These are phyloP conservation scores for Thielaviopsis euricoi DNA, from an alignment of 2,329 filamentous ascomycete species.

Conservation along the genomic window DNA sequence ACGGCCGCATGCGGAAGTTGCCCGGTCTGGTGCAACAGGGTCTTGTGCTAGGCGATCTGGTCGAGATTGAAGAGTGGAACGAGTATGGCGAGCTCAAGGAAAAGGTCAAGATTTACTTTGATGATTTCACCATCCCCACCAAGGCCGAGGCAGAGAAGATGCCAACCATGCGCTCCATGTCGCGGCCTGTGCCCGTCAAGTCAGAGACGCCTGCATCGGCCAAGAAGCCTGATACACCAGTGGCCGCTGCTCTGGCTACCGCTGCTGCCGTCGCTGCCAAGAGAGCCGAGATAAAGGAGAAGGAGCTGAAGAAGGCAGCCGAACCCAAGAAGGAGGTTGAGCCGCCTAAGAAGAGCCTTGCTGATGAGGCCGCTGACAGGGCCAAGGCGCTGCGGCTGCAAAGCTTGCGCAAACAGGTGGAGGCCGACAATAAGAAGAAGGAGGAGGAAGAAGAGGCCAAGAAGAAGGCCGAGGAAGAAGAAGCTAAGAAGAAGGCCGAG, in stretches of 20 bases:
- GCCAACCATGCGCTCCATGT: slow-evolving; percentile 10
- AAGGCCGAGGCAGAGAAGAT: slow-evolving; percentile 28
- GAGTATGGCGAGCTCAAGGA: slow-evolving; percentile 91
- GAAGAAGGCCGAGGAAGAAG: slow-evolving; percentile 9
- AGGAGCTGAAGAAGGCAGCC: slow-evolving; percentile 4
- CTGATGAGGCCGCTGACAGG: slow-evolving; percentile 49
- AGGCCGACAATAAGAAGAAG: slow-evolving; percentile 26
- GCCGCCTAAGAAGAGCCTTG: slow-evolving; percentile 35
- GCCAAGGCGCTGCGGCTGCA: slow-evolving; percentile 43
- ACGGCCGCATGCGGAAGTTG: slow-evolving; percentile 54
- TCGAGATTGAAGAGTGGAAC: slow-evolving; percentile 97
- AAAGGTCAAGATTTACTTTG: slow-evolving; percentile 55
- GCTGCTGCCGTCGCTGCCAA: slow-evolving; percentile 15
- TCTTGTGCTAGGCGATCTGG: slow-evolving; percentile 69
- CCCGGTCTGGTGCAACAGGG: slow-evolving; percentile 81
- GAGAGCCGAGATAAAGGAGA: slow-evolving; percentile 8
- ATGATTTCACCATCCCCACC: slow-evolving; percentile 42
- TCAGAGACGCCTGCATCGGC: slow-evolving; percentile 14
- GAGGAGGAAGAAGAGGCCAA: slow-evolving; percentile 9
- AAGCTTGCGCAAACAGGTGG: slow-evolving; percentile 35
- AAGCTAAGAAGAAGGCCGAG: slow-evolving; percentile 11
- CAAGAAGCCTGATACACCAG: slow-evolving; percentile 11
- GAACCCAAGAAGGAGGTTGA: slow-evolving; percentile 15
- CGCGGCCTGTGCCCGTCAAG: slow-evolving; percentile 19
- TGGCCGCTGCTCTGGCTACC: slow-evolving; percentile 15